Evolutionary conservation across 306 rosid species (phyloP).

Genomic region (Acacia confusa): DNA sequence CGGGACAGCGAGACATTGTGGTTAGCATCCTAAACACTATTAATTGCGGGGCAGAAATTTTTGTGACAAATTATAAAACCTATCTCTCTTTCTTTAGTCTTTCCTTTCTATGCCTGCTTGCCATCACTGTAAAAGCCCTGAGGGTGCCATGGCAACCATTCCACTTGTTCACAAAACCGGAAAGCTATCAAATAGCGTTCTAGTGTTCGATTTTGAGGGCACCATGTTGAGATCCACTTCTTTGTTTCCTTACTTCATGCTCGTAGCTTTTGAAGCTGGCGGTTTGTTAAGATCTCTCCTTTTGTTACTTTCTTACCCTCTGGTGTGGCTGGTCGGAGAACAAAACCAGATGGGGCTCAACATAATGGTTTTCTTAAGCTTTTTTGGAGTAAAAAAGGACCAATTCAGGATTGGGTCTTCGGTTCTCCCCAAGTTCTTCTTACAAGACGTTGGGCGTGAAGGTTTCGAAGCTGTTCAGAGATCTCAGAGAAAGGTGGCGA

Average conservation of each 20-base stretch:
- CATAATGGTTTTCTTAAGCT: constrained; percentile 61
- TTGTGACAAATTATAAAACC: neutral
- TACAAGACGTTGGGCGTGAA: constrained; percentile 60
- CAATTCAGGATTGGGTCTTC: constrained; percentile 50
- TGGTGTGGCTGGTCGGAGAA: constrained; percentile 55
- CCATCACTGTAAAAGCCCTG: neutral
- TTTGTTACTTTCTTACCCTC: constrained; percentile 57
- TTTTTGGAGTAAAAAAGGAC: constrained; percentile 52
- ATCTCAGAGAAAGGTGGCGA: constrained; percentile 47
- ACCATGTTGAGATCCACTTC: constrained; percentile 49
- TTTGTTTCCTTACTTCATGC: constrained; percentile 70
- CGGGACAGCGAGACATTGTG: neutral
- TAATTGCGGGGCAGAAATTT: neutral
- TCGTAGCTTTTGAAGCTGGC: constrained; percentile 77
- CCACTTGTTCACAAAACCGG: constrained; percentile 15
- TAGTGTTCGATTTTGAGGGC: constrained; percentile 58
- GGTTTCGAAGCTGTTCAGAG: constrained; percentile 56
- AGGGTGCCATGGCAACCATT: neutral
- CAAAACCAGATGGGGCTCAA: constrained; percentile 42
- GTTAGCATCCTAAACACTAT: neutral
- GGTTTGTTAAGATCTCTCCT: constrained; percentile 52
- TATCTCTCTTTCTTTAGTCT: neutral
- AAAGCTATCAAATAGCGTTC: constrained; percentile 28
- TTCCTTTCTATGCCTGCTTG: neutral
- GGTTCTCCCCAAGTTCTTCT: constrained; percentile 68